Conservation (phyloP, 2,329 filamentous ascomycete genomes). For the Seiridium cupressi region DNA sequence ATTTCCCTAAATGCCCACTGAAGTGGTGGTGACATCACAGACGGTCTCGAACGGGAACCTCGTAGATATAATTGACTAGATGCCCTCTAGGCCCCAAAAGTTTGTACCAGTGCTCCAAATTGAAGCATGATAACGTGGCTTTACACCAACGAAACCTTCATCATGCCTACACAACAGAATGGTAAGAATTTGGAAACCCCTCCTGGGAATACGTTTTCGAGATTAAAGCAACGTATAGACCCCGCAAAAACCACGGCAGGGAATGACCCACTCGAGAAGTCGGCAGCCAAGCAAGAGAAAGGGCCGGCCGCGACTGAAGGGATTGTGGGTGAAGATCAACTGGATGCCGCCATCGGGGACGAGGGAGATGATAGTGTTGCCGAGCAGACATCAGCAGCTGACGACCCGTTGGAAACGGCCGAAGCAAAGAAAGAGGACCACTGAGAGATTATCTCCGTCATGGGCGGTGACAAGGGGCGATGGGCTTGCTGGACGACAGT, state of each 20-base stretch:
- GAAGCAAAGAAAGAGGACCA: constrained; percentile 3
- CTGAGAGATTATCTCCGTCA: neutral
- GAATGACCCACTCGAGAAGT: constrained; percentile 5
- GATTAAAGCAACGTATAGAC: neutral
- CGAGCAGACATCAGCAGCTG: constrained; percentile 1
- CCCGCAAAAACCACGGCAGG: neutral
- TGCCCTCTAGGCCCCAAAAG: no score
- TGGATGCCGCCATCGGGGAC: constrained; percentile 6
- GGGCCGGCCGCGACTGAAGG: neutral
- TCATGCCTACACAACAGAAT: neutral
- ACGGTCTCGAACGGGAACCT: no score
- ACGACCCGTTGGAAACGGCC: constrained; percentile 4
- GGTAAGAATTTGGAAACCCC: neutral
- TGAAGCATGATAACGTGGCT: no score
- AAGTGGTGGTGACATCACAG: neutral
- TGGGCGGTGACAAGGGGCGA: no score
- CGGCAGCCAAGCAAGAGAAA: neutral
- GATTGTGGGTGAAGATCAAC: constrained; percentile 2
- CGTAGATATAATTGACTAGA: no score
- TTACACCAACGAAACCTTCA: neutral
- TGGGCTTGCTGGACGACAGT: no score
- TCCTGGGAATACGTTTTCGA: neutral
- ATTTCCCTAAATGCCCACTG: neutral
- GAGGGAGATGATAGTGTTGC: neutral
- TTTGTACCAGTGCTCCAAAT: no score